phyloP scores from a whole-genome alignment of 306 rosid genomes.

The Vicia faba region DNA sequence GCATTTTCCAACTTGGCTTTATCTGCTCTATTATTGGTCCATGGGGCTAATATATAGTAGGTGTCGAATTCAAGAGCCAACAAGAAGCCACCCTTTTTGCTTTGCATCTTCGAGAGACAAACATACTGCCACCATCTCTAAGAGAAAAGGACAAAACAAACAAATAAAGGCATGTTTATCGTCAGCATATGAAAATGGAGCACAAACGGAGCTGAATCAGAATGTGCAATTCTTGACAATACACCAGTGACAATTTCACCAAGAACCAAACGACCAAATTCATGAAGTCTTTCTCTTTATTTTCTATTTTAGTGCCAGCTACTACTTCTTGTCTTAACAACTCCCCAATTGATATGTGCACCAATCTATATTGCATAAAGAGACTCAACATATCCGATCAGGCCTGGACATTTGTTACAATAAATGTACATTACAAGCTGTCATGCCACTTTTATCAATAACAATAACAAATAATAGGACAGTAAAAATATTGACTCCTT shows the following conservation, averaged over 20 bases:
- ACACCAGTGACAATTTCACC: conserved; percentile 93
- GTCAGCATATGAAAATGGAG: conserved; percentile 27
- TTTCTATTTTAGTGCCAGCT: conserved; percentile 84
- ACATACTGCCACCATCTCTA: conserved; percentile 81
- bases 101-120: conserved; percentile 68
- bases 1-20: no score
- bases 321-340: conserved; percentile 84
- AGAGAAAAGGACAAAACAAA: background rate
- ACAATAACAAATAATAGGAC: no score
- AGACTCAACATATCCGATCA: background rate
- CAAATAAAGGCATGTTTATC: conserved; percentile 15
- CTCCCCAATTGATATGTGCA: conserved; percentile 95
- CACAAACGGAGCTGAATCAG: background rate
- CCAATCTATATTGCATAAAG: conserved; percentile 75
- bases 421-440: no score
- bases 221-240: conserved; percentile 34
- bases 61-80: no score
- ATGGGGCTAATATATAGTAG: no score
- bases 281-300: conserved; percentile 87
- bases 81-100: conserved; percentile 95
- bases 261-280: conserved; percentile 83
- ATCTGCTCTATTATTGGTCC: no score
- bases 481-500: no score
- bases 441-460: no score
- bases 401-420: no score